Evolutionary conservation across 345 rosid species (phyloP), one percentile per base, ranked within the genome.

Genomic region (Acer negundo): DNA sequence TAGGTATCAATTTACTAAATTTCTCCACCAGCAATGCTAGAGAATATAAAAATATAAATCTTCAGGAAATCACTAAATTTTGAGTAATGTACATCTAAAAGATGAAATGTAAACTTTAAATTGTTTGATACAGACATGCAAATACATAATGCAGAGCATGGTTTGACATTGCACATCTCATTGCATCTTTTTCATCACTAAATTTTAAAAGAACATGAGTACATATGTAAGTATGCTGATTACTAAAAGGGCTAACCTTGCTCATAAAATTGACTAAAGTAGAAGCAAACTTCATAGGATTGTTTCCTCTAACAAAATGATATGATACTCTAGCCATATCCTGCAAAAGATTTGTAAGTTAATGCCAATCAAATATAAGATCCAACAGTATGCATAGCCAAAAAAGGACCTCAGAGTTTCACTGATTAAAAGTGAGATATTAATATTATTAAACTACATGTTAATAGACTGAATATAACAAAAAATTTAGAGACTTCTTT

Each of bases 281-380:
- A 58, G 91, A 85, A 4, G 97, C 97, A 74, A 96, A 92, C 85
- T 89, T 90, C 82, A 84, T 78, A 10, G 87, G 91, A 78, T 88
- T 78, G 75, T 92, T 85, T 75, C 97, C 97, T 88, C 94, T 88
- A 66, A 92, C 95, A 89, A 89, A 96, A 89, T 96, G 98, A 81
- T 84, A 81, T 46, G 97, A 89, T 67, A 96, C 89, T 77, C 84
- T 85, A 64, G 90, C 86, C 97, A 96, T 96, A 84, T 96, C 99
- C 98, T 96, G 94, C 83, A 76, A 84, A 70, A 67, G 7, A 81
- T 31, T 22, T 71, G 16, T 17, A 65, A 11, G 62, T 64, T 59
- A 75, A 10, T 44, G 46, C 73, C 56, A n/a, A 53, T 35, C 19
- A 69, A 56, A 16, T 4, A 55, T 3, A 47, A 65, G 22, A 59